These are phyloP conservation scores for Dissoconium aciculare DNA, from an alignment of 2,329 filamentous ascomycete species.

Conservation along the genomic window DNA sequence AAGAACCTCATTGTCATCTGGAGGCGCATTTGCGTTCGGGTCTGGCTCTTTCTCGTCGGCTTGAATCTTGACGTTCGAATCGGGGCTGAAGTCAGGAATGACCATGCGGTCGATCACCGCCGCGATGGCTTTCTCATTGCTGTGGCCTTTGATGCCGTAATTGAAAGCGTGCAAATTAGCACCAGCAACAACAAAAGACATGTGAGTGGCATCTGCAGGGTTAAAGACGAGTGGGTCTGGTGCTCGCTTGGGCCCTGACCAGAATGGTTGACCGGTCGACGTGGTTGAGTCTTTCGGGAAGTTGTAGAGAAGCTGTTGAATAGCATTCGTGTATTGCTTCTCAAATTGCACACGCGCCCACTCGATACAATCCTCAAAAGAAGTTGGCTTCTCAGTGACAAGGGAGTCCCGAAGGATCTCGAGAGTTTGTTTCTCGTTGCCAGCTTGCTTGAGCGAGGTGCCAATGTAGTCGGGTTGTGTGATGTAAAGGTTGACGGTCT, in stretches of 20 bases:
- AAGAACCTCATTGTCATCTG: constrained; percentile 62
- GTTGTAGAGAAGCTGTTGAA: constrained; percentile 88
- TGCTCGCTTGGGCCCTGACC: constrained; percentile 95
- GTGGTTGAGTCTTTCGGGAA: constrained; percentile 91
- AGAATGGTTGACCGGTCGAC: constrained; percentile 80
- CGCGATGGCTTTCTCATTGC: constrained; percentile 52
- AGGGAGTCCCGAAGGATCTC: constrained; percentile 83
- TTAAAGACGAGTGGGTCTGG: constrained; percentile 87
- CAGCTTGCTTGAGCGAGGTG: constrained; percentile 74
- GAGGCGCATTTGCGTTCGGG: constrained; percentile 51
- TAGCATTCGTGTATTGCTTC: constrained; percentile 91
- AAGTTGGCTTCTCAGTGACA: constrained; percentile 78
- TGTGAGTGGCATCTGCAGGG: constrained; percentile 67
- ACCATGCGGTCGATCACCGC: constrained; percentile 84
- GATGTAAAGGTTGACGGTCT: constrained; percentile 81
- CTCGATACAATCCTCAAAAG: constrained; percentile 88
- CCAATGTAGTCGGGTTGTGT: constrained; percentile 83
- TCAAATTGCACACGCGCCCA: constrained; percentile 93
- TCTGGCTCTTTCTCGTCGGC: constrained; percentile 91
- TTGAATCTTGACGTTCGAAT: constrained; percentile 87
- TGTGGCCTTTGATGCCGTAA: constrained; percentile 71
- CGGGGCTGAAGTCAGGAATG: constrained; percentile 84
- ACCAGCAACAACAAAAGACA: constrained; percentile 72
- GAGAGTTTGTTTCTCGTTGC: constrained; percentile 85
- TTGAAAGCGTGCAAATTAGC: constrained; percentile 95